Evolutionary conservation across 2,329 filamentous ascomycete genomes (phyloP).

Genomic region (Alternaria angustiovoidea): DNA sequence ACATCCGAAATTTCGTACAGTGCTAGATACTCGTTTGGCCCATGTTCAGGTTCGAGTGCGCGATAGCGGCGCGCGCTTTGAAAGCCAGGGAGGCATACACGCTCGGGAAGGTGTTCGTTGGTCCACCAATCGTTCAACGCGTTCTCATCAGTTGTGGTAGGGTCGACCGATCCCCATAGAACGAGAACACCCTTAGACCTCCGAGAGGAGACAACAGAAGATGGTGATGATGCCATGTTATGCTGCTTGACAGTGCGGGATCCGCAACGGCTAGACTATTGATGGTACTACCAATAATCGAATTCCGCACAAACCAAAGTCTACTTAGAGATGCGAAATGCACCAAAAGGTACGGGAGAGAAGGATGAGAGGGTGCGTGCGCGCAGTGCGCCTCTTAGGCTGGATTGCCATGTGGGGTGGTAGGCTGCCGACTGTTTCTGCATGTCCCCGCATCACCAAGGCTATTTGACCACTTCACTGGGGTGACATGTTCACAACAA

Average conservation of each 20-base stretch:
- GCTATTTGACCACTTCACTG: neutral
- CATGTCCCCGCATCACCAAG: neutral
- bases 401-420: neutral
- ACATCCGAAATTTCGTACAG: slow-evolving; percentile 18
- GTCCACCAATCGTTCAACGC: slow-evolving; percentile 31
- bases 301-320: neutral
- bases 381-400: neutral
- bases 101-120: slow-evolving; percentile 28
- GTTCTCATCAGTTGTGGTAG: slow-evolving; percentile 5
- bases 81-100: slow-evolving; percentile 24
- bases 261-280: neutral
- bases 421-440: neutral
- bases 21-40: slow-evolving; percentile 16
- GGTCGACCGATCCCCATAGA: slow-evolving; percentile 22
- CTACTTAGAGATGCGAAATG: neutral
- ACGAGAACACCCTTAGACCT: slow-evolving; percentile 5
- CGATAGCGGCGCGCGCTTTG: slow-evolving; percentile 22
- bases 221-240: slow-evolving; percentile 1
- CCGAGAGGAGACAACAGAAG: neutral
- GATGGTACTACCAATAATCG: neutral
- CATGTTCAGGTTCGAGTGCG: neutral
- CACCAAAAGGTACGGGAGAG: neutral
- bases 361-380: neutral
- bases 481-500: neutral
- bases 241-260: neutral